Base-by-base conservation (phyloP, 129 eudicot genomes). In the Gnaphalium uliginosum region DNA sequence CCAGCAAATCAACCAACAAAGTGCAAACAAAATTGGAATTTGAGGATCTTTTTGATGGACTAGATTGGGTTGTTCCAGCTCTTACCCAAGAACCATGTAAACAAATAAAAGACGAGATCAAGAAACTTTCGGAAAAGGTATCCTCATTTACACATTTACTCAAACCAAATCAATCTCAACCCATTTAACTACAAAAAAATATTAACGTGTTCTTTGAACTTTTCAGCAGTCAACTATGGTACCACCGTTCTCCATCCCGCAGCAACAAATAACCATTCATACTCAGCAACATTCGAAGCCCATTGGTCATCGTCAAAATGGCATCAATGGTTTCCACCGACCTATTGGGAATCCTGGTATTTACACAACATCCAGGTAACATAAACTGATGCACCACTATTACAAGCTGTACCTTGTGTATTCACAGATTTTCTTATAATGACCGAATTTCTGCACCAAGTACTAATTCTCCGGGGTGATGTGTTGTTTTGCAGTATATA, bases 11-110 rank as follows among this genome's bases (percentile, higher is more conserved):
- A 71, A 83, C 68, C 50, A 84, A 65, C 80, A 84, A 69, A 65
- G 83, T 33, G 27, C 78, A 82, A 59, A 21, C 76, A 37, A 79
- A 81, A 53, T 65, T 79, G 10, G 87, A 71, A 73, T 72, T 89
- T 71, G 89, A 84, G 80, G 88, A 86, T 64, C 81, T 89, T 57
- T 74, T 86, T 66, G 80, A 83, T 72, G 87, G 86, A 58, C 82
- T 83, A 33, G 71, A 85, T 78, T 85, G 86, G 89, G 73, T 69
- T 10, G 6, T 76, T 15, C 82, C 77, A 14, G 32, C 81, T 61
- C 35, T 76, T 68, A 24, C 77, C 39, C 83, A 78, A 30, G 78
- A 80, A 78, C 81, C 88, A 32, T 46, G 33, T 22, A 81, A 69
- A 54, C 79, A 80, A 77, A 72, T 76, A 71, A 72, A 79, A 54